Evolutionary conservation across 306 rosid genomes (phyloP), one percentile per base, ranked within the genome.

Genomic region (Oemleria cerasiformis): DNA sequence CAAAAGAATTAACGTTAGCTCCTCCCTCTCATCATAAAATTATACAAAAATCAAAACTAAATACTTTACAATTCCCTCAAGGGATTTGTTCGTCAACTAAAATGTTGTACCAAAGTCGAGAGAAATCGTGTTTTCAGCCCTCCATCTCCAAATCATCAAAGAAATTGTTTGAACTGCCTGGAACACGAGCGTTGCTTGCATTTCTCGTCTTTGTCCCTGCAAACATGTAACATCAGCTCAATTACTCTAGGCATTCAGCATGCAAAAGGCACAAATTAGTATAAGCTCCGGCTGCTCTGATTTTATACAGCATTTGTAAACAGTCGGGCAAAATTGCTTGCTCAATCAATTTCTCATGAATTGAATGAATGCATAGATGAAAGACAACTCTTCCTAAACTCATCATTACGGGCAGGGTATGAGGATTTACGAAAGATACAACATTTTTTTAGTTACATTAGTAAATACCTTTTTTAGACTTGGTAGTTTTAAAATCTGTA

Each of bases 81-180:
- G 38, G 19, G 9, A 19, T 9, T 23, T 47, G 57, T 9, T 23
- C 15, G 7, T 67, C 20, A 0, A 6, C 2, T 12, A 19, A 51
- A 36, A 6, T 67, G 47, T 51, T 20, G 65, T 19, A 56, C 42
- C 49, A 13, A 20, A 19, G 34, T 66, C 3, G 8, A 12, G 1
- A 12, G 1, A 7, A 39, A 6, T 41, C 30, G 39, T 7, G 13
- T 10, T 30, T 30, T 55, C 40, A 69, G 21, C 64, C 64, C 17
- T 69, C 64, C 23, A 68, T 60, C 83, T 86, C 79, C 57, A 86
- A 81, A 81, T 83, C 96, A 10, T 90, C 84, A 70, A 84, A 89
- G 72, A 89, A 89, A 39, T 77, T 68, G 53, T 82, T 75, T 19
- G 84, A 23, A 60, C 47, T 73, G 34, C 65, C 71, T 0, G 9